Conservation (phyloP, 306 rosid species). For the Mimosa pudica region DNA sequence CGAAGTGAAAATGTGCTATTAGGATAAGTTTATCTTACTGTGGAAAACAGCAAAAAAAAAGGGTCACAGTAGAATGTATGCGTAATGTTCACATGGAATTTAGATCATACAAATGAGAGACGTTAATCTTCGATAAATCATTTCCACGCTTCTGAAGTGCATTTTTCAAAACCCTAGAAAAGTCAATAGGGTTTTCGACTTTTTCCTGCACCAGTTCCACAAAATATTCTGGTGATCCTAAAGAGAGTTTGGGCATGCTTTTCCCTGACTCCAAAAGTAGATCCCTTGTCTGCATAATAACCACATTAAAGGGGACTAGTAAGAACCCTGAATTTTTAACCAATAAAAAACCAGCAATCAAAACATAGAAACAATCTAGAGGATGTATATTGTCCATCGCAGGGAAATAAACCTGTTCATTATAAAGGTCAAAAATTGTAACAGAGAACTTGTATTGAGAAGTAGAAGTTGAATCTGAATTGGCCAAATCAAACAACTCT, state of each 20-base stretch:
- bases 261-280: constrained; percentile 69
- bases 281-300: constrained; percentile 68
- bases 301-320: constrained; percentile 40
- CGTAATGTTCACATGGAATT: constrained; percentile 35
- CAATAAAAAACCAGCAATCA: constrained; percentile 34
- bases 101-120: constrained; percentile 86
- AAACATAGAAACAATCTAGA: constrained; percentile 28
- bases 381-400: constrained; percentile 19
- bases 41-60: constrained; percentile 26
- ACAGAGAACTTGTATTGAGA: constrained; percentile 76
- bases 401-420: constrained; percentile 79
- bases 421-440: constrained; percentile 81
- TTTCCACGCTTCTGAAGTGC: constrained; percentile 75
- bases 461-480: constrained; percentile 80
- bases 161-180: constrained; percentile 69
- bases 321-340: constrained; percentile 27
- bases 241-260: constrained; percentile 53
- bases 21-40: constrained; percentile 19
- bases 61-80: constrained; percentile 18
- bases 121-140: constrained; percentile 64
- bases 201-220: constrained; percentile 78
- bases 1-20: constrained; percentile 23
- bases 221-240: constrained; percentile 65
- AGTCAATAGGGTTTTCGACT: constrained; percentile 85
- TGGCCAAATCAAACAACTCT: constrained; percentile 90